Conservation (phyloP, 345 rosid species). For the Jatropha curcas region DNA sequence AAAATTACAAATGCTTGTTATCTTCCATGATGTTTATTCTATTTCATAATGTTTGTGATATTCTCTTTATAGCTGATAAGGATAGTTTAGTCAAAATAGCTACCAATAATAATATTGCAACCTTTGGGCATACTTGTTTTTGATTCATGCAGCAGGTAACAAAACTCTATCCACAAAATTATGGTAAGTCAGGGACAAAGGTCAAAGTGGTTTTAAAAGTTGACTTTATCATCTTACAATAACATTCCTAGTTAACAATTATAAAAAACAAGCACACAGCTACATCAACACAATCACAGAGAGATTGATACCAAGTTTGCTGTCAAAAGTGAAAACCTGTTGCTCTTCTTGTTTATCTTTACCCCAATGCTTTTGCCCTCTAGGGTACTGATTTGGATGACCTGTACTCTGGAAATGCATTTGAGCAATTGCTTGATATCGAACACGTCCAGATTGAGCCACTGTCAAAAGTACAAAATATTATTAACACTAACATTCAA, state of each 20-base stretch:
- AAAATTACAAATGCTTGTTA: neutral
- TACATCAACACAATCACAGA: neutral
- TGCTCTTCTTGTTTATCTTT: slow-evolving; percentile 3
- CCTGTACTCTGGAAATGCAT: neutral
- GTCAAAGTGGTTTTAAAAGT: neutral
- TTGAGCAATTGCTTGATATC: neutral
- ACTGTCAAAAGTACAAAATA: slow-evolving; percentile 1
- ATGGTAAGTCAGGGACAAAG: neutral
- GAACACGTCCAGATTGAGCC: neutral
- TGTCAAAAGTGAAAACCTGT: neutral
- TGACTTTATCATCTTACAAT: neutral
- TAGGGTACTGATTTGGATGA: neutral
- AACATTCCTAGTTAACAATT: neutral
- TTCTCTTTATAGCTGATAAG: too few relatives aligned
- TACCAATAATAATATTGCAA: too few relatives aligned
- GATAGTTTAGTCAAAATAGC: too few relatives aligned
- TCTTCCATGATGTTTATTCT: too few relatives aligned
- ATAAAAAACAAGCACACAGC: neutral
- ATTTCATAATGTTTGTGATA: neutral
- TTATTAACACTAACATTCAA: neutral
- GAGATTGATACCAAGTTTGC: slow-evolving; percentile 9
- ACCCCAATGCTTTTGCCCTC: neutral
- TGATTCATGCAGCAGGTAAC: neutral
- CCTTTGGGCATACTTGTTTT: neutral
- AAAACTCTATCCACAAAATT: neutral